Base-by-base conservation (phyloP, 176 grass and related monocot species). In the Thalia dealbata region DNA sequence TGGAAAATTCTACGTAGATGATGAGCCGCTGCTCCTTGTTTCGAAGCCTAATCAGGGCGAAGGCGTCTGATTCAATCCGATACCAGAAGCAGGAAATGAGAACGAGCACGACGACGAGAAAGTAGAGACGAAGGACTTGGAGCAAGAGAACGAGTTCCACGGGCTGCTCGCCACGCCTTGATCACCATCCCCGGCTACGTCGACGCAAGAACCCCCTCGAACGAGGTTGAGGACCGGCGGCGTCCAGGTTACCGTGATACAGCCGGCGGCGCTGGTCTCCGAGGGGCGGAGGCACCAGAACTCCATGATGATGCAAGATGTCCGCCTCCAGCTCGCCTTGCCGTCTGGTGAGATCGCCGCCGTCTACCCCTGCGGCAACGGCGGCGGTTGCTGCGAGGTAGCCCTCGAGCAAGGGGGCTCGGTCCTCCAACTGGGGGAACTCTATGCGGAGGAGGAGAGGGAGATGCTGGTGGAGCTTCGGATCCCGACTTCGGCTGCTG, bases 291-390 rank as follows among this genome's bases (percentile, higher is more conserved):
- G 86, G 66, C 90, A 97, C 67, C 87, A 83, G 50, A 93, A 86
- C 3, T 91, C 90, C 78, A 83, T 99, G 3, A 90, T 99, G 10
- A 88, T 99, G 95, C 95, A 99, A 71, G 87, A 99, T 73, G 90
- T 91, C 73, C 82, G 78, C 27, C 65, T 93, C 30, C 87, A 99
- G 27, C 82, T 99, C 0, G 10, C 10, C 35, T 93, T 99, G 74
- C 81, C 83, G 23, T 52, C 73, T 6, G 95, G 95, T 2, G 87
- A 93, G 79, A 88, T 99, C 79, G 88, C 81, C 8, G 77, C 90
- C 11, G 95, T 99, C 50, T 91, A 99, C 84, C 84, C 83, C 0
- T 78, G 81, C 61, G 79, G 90, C 4, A 69, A 61, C 0, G 84
- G 82, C 78, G 71, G 81, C 76, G 43, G 74, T 79, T 70, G 78